These are phyloP conservation scores for Lachnellula hyalina DNA, from an alignment of 2,329 filamentous ascomycete species.

Conservation along the genomic window DNA sequence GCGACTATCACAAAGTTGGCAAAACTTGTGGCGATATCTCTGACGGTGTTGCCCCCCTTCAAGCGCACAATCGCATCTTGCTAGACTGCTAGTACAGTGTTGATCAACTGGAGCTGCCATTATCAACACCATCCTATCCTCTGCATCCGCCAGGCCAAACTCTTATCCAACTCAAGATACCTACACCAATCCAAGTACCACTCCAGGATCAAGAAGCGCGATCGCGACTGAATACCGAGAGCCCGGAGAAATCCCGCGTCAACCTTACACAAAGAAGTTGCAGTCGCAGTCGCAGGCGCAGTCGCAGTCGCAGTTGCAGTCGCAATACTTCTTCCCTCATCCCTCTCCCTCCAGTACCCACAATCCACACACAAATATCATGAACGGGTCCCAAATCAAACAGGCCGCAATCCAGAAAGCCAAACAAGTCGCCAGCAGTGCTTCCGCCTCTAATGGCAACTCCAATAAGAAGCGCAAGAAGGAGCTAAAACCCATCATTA, in stretches of 20 bases:
- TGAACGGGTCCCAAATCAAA: conserved; percentile 32
- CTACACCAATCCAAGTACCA: too few relatives aligned
- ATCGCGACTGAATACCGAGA: too few relatives aligned
- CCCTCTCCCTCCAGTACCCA: conserved; percentile 1
- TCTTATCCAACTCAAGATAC: too few relatives aligned
- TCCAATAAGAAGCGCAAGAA: conserved; percentile 55
- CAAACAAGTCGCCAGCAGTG: conserved; percentile 43
- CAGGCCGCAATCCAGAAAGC: conserved; percentile 51
- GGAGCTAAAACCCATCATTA: conserved; percentile 57
- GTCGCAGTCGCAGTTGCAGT: not conserved
- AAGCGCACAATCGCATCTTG: not conserved
- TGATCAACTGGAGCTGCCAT: not conserved
- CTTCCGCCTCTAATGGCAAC: conserved; percentile 39
- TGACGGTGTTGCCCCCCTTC: not conserved
- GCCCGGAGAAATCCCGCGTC: not conserved
- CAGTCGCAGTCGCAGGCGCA: not conserved
- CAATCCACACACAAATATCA: conserved; percentile 12
- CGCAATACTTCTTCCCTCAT: not conserved
- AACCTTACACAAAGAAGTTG: not conserved
- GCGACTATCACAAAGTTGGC: too few relatives aligned
- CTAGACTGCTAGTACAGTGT: too few relatives aligned
- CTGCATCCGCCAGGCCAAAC: not conserved
- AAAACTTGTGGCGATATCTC: too few relatives aligned
- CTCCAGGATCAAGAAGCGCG: too few relatives aligned
- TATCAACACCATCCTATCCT: not conserved